Evolutionary conservation across 257 asterid species (phyloP).

Genomic region (Penstemon newberryi): DNA sequence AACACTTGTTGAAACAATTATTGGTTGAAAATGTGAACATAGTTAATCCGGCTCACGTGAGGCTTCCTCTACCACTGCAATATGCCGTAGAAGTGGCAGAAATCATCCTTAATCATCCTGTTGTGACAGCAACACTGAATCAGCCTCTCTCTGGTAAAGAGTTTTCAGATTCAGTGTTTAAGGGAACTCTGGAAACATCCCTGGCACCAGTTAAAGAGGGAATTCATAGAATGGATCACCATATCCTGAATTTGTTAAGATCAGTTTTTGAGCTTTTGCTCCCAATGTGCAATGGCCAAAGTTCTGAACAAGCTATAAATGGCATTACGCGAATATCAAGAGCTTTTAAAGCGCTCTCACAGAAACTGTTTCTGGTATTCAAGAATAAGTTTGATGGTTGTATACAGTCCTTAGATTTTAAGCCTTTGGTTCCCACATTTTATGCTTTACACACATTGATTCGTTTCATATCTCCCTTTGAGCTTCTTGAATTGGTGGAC

Average conservation of each 20-base stretch:
- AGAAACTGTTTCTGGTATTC: constrained; percentile 52
- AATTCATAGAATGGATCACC: constrained; percentile 57
- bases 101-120: constrained; percentile 64
- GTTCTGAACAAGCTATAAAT: constrained; percentile 36
- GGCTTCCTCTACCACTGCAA: constrained; percentile 33
- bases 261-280: constrained; percentile 51
- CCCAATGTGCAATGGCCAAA: constrained; percentile 34
- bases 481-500: constrained; percentile 59
- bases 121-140: constrained; percentile 49
- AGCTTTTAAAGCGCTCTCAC: constrained; percentile 50
- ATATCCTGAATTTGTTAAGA: constrained; percentile 56
- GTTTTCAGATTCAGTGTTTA: constrained; percentile 49
- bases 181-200: constrained; percentile 45
- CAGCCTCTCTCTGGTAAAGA: constrained; percentile 49
- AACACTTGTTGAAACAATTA: constrained; percentile 55
- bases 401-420: constrained; percentile 46
- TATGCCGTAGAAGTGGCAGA: constrained; percentile 59
- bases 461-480: constrained; percentile 48
- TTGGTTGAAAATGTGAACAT: constrained; percentile 40
- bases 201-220: constrained; percentile 47
- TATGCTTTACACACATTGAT: constrained; percentile 48
- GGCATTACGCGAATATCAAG: constrained; percentile 40
- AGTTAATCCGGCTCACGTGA: constrained; percentile 30
- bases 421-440: constrained; percentile 48
- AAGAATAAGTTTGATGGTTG: constrained; percentile 62